Evolutionary conservation across 176 grass and related monocot species (phyloP).

Genomic region (Tuctoria greenei): DNA sequence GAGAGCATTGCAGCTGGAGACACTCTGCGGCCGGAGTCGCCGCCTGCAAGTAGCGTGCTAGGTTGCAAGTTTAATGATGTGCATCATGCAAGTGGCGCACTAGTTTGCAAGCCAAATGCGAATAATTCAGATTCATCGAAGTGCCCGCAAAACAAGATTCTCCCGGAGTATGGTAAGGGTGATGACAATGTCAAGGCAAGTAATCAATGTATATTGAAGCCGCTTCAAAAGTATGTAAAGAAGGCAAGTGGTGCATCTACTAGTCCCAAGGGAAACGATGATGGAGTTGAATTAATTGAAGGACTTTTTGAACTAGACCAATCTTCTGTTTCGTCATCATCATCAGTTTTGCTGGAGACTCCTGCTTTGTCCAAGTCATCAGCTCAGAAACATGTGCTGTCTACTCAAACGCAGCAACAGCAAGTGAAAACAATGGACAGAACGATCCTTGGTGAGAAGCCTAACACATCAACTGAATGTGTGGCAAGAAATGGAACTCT

Average conservation of each 20-base stretch:
- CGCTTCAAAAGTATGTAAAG: slow-evolving; percentile 40
- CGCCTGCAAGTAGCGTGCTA: slow-evolving; percentile 30
- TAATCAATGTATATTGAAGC: slow-evolving; percentile 36
- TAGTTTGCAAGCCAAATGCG: slow-evolving; percentile 8
- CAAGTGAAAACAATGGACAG: background rate
- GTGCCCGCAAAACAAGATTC: slow-evolving; percentile 6
- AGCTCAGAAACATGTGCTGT: background rate
- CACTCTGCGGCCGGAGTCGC: slow-evolving; percentile 29
- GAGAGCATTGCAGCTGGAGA: slow-evolving; percentile 54
- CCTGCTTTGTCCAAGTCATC: slow-evolving; percentile 7
- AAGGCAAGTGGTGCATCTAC: slow-evolving; percentile 21
- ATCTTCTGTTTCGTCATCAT: slow-evolving; percentile 26
- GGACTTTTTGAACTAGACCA: slow-evolving; percentile 4
- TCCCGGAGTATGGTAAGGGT: slow-evolving; percentile 22
- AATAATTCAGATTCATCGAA: slow-evolving; percentile 32
- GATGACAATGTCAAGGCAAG: slow-evolving; percentile 31
- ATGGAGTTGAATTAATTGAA: slow-evolving; percentile 1
- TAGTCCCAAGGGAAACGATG: background rate
- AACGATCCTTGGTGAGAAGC: background rate
- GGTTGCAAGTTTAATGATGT: slow-evolving; percentile 13
- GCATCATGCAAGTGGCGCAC: slow-evolving; percentile 31
- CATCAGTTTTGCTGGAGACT: slow-evolving; percentile 14
- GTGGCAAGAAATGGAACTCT: slow-evolving; percentile 25
- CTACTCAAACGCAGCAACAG: background rate
- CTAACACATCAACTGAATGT: slow-evolving; percentile 4